phyloP scores from a whole-genome alignment of 164 flowering plant genomes.

The Umbilicus rupestris region DNA sequence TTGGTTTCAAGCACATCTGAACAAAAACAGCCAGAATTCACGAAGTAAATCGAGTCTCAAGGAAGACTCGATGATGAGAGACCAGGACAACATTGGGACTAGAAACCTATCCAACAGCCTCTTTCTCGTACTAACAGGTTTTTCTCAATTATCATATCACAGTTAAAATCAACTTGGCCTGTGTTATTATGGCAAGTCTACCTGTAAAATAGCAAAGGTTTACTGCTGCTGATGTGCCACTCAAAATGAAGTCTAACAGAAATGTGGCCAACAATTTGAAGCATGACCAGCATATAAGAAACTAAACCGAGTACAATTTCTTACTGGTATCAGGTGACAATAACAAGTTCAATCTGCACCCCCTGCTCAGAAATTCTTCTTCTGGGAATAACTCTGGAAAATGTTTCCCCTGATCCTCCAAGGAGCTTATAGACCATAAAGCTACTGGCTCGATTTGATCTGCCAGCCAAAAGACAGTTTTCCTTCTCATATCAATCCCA shows the following conservation, averaged over 20 bases:
- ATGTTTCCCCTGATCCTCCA: background rate
- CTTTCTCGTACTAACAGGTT: too few relatives aligned
- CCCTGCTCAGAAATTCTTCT: background rate
- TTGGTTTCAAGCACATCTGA: too few relatives aligned
- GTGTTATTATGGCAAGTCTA: too few relatives aligned
- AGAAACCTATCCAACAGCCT: too few relatives aligned
- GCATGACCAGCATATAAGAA: background rate
- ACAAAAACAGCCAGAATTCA: too few relatives aligned
- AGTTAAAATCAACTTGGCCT: too few relatives aligned
- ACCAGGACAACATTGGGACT: too few relatives aligned
- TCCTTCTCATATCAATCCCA: background rate
- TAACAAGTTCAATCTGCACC: background rate
- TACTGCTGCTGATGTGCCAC: background rate
- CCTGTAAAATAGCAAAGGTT: too few relatives aligned
- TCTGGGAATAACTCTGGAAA: background rate
- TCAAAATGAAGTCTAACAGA: background rate
- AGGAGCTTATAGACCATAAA: background rate
- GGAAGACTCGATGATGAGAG: too few relatives aligned
- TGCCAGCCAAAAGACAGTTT: background rate
- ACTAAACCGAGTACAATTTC: background rate
- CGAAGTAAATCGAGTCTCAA: too few relatives aligned
- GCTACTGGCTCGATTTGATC: background rate
- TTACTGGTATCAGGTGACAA: background rate
- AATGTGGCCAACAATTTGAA: background rate
- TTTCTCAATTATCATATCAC: too few relatives aligned